Evolutionary conservation across 2,329 filamentous ascomycete species (phyloP).

Genomic region (Aureobasidium sp.): DNA sequence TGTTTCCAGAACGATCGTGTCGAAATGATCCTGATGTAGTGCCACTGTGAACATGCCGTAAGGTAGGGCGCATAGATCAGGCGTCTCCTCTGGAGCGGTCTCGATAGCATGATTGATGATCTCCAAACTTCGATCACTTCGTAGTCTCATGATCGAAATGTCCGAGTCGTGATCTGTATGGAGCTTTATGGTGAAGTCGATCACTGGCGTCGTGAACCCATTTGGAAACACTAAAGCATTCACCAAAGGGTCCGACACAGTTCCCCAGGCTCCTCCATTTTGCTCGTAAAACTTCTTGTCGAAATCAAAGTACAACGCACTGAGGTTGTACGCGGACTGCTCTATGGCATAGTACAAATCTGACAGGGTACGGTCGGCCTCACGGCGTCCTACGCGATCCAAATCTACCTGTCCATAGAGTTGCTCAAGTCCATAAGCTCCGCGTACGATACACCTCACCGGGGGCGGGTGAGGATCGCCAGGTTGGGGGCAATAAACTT

Average conservation of each 20-base stretch:
- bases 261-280: neutral
- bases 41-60: neutral
- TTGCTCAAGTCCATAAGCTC: neutral
- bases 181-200: neutral
- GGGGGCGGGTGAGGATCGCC: too few relatives aligned
- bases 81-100: neutral
- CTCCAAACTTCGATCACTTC: neutral
- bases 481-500: neutral
- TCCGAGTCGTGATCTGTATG: neutral
- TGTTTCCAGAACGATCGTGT: neutral
- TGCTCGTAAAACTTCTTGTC: neutral
- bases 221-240: neutral
- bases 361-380: neutral
- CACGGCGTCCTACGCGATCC: neutral
- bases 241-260: neutral
- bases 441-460: neutral
- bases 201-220: neutral
- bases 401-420: neutral
- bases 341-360: neutral
- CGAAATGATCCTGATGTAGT: neutral
- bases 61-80: neutral
- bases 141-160: neutral
- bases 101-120: neutral
- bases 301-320: neutral
- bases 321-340: neutral